phyloP scores from a whole-genome alignment of 192 early-diverging fungal species.

The Coemansia sp. region DNA sequence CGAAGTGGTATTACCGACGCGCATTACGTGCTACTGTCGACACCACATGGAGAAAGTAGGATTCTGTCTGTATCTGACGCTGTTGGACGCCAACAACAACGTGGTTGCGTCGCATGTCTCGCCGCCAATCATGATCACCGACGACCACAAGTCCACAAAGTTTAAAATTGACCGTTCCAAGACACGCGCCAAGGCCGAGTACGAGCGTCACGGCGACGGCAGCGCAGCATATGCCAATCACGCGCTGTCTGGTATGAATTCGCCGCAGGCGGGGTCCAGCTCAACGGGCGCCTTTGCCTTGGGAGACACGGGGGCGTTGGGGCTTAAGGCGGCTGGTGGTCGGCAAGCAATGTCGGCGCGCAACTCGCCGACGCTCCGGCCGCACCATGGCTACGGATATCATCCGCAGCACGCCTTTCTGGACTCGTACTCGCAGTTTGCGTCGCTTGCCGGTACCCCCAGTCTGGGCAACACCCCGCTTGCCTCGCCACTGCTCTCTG shows the following conservation, averaged over 20 bases:
- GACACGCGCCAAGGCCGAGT: constrained; percentile 55
- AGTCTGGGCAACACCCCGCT: constrained; percentile 50
- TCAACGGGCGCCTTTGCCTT: not conserved
- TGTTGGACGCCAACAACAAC: constrained; percentile 64
- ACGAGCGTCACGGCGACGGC: constrained; percentile 47
- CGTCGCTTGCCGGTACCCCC: constrained; percentile 48
- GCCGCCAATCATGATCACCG: constrained; percentile 94
- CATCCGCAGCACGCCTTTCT: constrained; percentile 21
- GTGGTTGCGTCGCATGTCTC: constrained; percentile 78
- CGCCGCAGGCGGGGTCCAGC: constrained; percentile 6
- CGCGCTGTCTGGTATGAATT: constrained; percentile 33
- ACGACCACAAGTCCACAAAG: constrained; percentile 93
- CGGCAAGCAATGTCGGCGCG: constrained; percentile 50
- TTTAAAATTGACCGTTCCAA: constrained; percentile 56
- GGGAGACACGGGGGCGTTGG: constrained; percentile 5
- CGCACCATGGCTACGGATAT: constrained; percentile 17
- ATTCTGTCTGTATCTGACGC: constrained; percentile 83
- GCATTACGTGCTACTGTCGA: constrained; percentile 96
- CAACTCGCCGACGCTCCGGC: constrained; percentile 49
- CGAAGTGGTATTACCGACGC: constrained; percentile 82
- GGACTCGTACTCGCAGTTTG: constrained; percentile 55
- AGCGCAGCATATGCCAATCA: constrained; percentile 48
- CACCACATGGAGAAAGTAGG: constrained; percentile 93
- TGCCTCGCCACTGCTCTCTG: constrained; percentile 46
- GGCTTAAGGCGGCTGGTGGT: constrained; percentile 8